A percentile compares a stretch with the other conserved stretches of the same genome.
These are phyloP conservation scores for Ramaria sp. DNA, from an alignment of 768 basidiomycete species.

Conservation along the genomic window DNA sequence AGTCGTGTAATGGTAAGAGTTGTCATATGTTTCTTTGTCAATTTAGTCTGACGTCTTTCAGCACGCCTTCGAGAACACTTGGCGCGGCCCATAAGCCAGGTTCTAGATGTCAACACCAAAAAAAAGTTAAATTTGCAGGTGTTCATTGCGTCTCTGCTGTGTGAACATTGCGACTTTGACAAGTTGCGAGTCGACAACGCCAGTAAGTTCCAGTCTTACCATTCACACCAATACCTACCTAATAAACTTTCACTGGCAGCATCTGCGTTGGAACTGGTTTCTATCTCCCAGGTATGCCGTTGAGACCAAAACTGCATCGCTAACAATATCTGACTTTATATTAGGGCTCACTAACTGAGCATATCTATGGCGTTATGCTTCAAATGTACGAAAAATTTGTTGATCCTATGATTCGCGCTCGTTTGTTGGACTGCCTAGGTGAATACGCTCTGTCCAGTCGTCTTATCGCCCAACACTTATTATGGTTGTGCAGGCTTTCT, in stretches of 20 bases:
- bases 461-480: background rate
- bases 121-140: constrained; percentile 51
- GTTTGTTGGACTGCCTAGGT: constrained; percentile 83
- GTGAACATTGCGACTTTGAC: constrained; percentile 87
- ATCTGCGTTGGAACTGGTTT: constrained; percentile 44
- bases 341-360: constrained; percentile 71
- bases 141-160: constrained; percentile 76
- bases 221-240: background rate
- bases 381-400: constrained; percentile 59
- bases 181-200: constrained; percentile 48
- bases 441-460: constrained; percentile 12
- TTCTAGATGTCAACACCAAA: constrained; percentile 24
- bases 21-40: background rate
- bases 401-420: constrained; percentile 49
- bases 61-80: constrained; percentile 56
- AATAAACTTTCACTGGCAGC: constrained; percentile 23
- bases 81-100: constrained; percentile 29
- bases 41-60: constrained; percentile 15
- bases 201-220: constrained; percentile 32
- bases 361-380: constrained; percentile 67
- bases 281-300: constrained; percentile 40
- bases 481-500: constrained; percentile 56
- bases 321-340: background rate
- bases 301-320: background rate
- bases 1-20: constrained; percentile 70